A percentile compares a stretch with the other conserved stretches of the same genome.
These are phyloP conservation scores for Pseudocercospora musae DNA, from an alignment of 2,329 filamentous ascomycete genomes.

Conservation along the genomic window DNA sequence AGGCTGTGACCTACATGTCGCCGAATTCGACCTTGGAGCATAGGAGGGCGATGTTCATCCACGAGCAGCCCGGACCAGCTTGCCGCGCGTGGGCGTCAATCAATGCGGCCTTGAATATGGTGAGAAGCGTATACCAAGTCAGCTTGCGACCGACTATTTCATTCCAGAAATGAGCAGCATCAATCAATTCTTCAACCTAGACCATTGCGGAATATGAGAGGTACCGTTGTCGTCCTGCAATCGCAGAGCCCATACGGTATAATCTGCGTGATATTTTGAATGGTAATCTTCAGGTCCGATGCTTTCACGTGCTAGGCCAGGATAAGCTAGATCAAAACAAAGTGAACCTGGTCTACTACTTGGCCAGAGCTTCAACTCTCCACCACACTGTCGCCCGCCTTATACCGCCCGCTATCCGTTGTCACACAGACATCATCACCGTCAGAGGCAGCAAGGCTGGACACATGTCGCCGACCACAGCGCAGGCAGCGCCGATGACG, in stretches of 20 bases:
- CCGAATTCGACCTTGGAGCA: no score
- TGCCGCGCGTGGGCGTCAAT: background rate
- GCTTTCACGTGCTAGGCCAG: background rate
- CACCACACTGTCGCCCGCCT: background rate
- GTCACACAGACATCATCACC: no score
- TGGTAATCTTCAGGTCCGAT: no score
- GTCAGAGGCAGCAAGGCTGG: background rate
- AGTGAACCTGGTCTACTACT: background rate
- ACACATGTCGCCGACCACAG: background rate
- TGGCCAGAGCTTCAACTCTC: background rate
- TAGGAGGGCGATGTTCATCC: background rate
- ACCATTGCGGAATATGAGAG: no score
- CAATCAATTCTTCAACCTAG: slow-evolving; percentile 1
- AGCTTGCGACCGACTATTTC: background rate
- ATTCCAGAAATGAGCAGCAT: background rate
- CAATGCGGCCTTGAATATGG: background rate
- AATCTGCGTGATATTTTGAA: background rate
- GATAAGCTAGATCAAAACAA: background rate
- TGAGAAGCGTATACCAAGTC: background rate
- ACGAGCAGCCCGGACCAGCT: background rate
- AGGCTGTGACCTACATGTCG: no score
- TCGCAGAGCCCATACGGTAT: no score
- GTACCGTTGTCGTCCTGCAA: no score
- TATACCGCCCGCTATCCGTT: background rate
- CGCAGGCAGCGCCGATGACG: background rate